Evolutionary conservation across 1,139 yeast genomes (phyloP), one percentile per base, ranked within the genome.

Genomic region (Casaregolazyma lundiana): DNA sequence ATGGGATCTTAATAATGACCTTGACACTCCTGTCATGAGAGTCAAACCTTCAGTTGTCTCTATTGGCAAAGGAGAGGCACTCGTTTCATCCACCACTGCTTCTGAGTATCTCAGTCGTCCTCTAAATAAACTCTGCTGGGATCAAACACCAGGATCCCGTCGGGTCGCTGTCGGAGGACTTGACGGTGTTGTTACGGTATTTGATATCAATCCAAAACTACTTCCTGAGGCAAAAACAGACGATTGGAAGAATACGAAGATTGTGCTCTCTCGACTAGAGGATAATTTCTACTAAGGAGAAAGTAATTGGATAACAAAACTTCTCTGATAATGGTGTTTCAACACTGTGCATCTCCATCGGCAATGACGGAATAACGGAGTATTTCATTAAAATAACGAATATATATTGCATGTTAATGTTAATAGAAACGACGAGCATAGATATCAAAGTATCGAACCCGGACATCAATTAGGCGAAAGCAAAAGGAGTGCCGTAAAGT

Each of bases 1-100:
- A 18, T 81, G 84, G 84, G 80, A 81, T 56, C 60, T 81, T 35
- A 57, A 62, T 6, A 58, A 53, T 11, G 70, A 66, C 48, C 44
- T 69, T 2, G 73, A 73, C 47, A 61, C 63, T 8, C 77, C 82
- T 2, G 49, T 73, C 1, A 53, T 63, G 7, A 54, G 66, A 1
- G 53, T 55, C 11, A 50, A 52, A 45, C 65, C 63, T 0, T 5
- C 38, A 35, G 13, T 20, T 6, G 18, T 34, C 16, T 47, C 41
- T 38, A 8, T 32, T 17, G 21, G 19, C 18, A 22, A 32, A n/a
- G 39, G 17, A 7, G n/a, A 24, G 18, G 39, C 40, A 13, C 15
- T 19, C 9, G 13, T 39, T n/a, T 19, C 38, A 8, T 38, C 47
- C 3, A 44, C 17, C 16, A 19, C 35, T 3, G 20, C 49, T 1